Conservation (phyloP, 352 stramenopile species). For the Globisporangium apiculatum region DNA sequence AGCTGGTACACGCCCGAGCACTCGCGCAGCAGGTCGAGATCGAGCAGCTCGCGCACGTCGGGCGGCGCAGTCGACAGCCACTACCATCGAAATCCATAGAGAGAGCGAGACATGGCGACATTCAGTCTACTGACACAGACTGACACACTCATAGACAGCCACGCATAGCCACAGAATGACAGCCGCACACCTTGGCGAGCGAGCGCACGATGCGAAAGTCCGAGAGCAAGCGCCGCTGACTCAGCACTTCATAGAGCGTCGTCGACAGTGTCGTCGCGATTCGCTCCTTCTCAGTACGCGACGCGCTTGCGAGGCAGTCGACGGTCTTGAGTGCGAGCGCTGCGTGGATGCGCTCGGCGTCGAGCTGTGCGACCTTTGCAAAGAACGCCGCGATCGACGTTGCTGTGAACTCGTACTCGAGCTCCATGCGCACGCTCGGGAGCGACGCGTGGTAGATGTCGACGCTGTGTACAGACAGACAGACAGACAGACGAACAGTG, state of each 20-base stretch:
- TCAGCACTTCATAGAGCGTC: slow-evolving; percentile 76
- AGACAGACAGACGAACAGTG: background rate
- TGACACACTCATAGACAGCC: background rate
- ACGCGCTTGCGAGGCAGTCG: slow-evolving; percentile 1
- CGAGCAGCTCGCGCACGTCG: slow-evolving; percentile 27
- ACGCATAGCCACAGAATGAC: background rate
- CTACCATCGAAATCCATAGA: slow-evolving; percentile 11
- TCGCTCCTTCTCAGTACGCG: slow-evolving; percentile 11
- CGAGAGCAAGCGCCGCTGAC: slow-evolving; percentile 62
- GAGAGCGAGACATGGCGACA: background rate
- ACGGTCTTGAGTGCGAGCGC: slow-evolving; percentile 25
- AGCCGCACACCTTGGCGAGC: slow-evolving; percentile 33
- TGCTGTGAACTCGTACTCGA: slow-evolving; percentile 73
- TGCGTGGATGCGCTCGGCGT: slow-evolving; percentile 57
- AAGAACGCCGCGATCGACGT: slow-evolving; percentile 74
- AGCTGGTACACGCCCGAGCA: slow-evolving; percentile 69
- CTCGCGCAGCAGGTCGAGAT: slow-evolving; percentile 40
- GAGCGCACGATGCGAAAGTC: slow-evolving; percentile 77
- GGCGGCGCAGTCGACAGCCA: slow-evolving; percentile 34
- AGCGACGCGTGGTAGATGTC: slow-evolving; percentile 79
- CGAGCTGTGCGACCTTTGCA: slow-evolving; percentile 60
- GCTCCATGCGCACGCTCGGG: slow-evolving; percentile 57
- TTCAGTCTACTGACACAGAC: background rate
- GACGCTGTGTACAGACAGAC: slow-evolving; percentile 28
- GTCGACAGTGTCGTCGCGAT: slow-evolving; percentile 28